Base-by-base conservation (phyloP, 192 early-diverging fungal genomes). In the Umbelopsis vinacea region DNA sequence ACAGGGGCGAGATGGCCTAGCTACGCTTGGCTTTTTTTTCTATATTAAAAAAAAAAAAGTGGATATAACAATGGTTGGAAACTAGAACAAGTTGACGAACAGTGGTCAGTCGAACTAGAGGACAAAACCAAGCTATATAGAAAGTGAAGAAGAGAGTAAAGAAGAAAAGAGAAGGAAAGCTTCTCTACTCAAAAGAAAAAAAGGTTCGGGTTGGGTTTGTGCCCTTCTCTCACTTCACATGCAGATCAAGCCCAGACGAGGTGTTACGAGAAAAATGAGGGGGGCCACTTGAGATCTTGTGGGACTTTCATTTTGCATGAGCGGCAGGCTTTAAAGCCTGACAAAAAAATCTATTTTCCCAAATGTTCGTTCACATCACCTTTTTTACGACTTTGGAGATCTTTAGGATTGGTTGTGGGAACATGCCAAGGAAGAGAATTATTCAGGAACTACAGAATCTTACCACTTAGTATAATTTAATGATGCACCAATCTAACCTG, bases 211-310 rank as follows among this genome's bases (percentile, higher is more conserved):
- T 63, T 57, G 26, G 26, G 10, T 29, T 35, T 37, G 17, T 17
- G 33, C 26, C 37, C 26, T 37, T 14, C 26, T 17, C 7, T 63
- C 33, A 63, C 57, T 63, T 63, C 57, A 63, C 57, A 63, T 63
- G 57, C 57, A 63, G 57, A 63, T 63, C 15, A 63, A 63, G 57
- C 57, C 57, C 57, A 63, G 57, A 22, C 57, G 11, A n/a, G 57
- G 57, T 63, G 57, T 29, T 14, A 63, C 57, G 33, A 63, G 14
- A n/a, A 29, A 29, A 14, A 29, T 63, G 57, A 29, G 57, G 29
- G 48, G 5, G n/a, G 15, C 11, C 19, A 19, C 1, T 35, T 17
- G 26, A 63, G 17, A 63, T 63, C 57, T 63, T 63, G 57, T 63
- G 57, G 26, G 57, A 63, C 57, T 37, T n/a, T 63, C 33, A 19